Evolutionary conservation across 345 rosid species (phyloP).

Genomic region (Eucalyptus sp.): DNA sequence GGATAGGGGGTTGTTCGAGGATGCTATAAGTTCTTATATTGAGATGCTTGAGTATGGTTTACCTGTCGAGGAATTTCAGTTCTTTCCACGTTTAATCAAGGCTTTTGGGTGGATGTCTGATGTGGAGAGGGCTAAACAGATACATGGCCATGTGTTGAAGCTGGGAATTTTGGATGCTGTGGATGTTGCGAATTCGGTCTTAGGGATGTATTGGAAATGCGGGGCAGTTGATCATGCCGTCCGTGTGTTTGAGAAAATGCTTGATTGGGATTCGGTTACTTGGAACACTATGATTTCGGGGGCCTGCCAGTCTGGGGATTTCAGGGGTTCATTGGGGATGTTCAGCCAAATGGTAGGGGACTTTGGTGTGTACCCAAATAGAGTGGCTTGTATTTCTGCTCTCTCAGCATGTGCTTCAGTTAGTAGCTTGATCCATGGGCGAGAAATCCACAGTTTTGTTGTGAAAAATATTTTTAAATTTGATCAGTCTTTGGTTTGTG

Average conservation of each 20-base stretch:
- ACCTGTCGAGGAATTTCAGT: conserved; percentile 8
- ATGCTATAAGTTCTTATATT: conserved; percentile 13
- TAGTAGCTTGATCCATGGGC: conserved; percentile 11
- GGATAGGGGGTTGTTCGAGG: conserved; percentile 16
- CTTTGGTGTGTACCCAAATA: not conserved
- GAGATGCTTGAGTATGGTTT: conserved; percentile 19
- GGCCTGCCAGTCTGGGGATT: not conserved
- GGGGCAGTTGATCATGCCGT: not conserved
- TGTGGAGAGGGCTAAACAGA: conserved; percentile 7
- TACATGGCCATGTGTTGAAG: conserved; percentile 28
- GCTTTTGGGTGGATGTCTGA: conserved; percentile 19
- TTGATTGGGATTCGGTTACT: not conserved
- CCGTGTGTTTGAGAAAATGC: not conserved
- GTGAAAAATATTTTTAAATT: conserved; percentile 11
- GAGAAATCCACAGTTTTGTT: conserved; percentile 24
- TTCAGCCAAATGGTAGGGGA: not conserved
- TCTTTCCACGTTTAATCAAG: conserved; percentile 30
- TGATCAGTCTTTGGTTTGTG: conserved; percentile 22
- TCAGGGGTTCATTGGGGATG: not conserved
- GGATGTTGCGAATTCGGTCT: not conserved
- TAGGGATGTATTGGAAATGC: not conserved
- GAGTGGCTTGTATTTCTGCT: not conserved
- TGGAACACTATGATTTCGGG: not conserved
- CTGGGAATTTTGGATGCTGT: conserved; percentile 3
- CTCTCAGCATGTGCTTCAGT: conserved; percentile 10